Evolutionary conservation across 2,329 filamentous ascomycete genomes (phyloP), one percentile per base, ranked within the genome.

Genomic region (Capronia epimyces): DNA sequence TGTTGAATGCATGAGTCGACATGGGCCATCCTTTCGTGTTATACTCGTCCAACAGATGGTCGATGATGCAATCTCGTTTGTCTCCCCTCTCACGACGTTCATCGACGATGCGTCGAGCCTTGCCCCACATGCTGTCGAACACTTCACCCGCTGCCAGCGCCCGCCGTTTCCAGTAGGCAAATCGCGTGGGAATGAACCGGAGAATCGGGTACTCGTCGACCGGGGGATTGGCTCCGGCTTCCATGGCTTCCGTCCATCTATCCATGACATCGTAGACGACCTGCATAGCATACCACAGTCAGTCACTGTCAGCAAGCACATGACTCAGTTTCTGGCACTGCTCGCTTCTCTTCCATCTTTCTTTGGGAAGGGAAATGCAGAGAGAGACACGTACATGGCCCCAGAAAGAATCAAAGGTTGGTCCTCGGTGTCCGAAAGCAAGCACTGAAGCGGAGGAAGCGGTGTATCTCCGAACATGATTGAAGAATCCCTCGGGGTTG

Each of bases 361-460:
- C n/a, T n/a, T n/a, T n/a, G n/a, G n/a, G n/a, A n/a, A n/a, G n/a
- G n/a, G n/a, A n/a, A n/a, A n/a, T n/a, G n/a, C n/a, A n/a, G n/a
- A n/a, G n/a, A n/a, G n/a, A n/a, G n/a, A n/a, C n/a, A 50, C 49
- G 16, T 43, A 52, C 49, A 21, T 43, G 34, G 13, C 21, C 43
- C 49, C 49, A 52, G 21, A 47, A 52, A n/a, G 24, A 34, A 13
- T 76, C 59, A 32, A 55, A 54, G 1, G 58, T 58, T 13, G 25
- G 15, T n/a, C 24, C 27, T 41, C 74, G 70, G 51, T 75, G 72
- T 0, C 75, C 75, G 54, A 76, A 78, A 4, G 73, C 68, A 3
- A 77, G 71, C 7, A 69, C 73, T 53, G 75, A 75, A 3, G 75
- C 72, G 21, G 77, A 66, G 51, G 69, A 72, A 2, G 70, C 69